Conservation (phyloP, 1,139 yeast genomes). For the Candida glucosophila region DNA sequence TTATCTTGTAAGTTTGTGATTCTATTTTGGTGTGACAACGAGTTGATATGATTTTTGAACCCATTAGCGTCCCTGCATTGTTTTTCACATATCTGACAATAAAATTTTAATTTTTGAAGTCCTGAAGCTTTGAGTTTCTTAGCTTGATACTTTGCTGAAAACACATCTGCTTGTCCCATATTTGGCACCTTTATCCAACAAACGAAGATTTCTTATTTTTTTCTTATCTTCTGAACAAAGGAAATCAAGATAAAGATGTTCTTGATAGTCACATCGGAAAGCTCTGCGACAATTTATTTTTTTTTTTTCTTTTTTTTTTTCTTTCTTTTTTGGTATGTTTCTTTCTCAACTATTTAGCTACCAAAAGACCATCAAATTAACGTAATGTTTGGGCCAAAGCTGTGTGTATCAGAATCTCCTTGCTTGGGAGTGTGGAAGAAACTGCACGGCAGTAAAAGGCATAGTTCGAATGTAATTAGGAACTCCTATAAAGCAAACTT, state of each 20-base stretch:
- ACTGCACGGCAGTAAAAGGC: too few species aligned
- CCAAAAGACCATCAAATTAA: too few species aligned
- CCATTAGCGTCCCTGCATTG: conserved; percentile 97
- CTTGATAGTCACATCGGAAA: too few species aligned
- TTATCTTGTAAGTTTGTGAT: conserved; percentile 25
- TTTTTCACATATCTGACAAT: conserved; percentile 86
- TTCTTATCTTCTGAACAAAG: too few species aligned
- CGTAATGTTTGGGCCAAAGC: neutral
- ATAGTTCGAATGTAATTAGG: too few species aligned
- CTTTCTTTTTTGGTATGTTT: too few species aligned
- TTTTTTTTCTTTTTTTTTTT: too few species aligned
- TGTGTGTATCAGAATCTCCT: conserved; percentile 3
- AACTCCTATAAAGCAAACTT: conserved; percentile 21
- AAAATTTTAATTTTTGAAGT: conserved; percentile 74
- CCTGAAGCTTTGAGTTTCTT: conserved; percentile 79
- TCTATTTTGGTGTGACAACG: conserved; percentile 58
- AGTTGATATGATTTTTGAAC: conserved; percentile 73
- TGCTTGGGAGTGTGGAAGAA: too few species aligned
- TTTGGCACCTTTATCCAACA: neutral
- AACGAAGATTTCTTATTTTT: too few species aligned
- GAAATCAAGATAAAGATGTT: too few species aligned
- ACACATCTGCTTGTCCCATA: conserved; percentile 50
- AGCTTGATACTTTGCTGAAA: conserved; percentile 74
- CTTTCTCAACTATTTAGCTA: too few species aligned
- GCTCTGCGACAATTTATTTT: too few species aligned